These are phyloP conservation scores for Chaetomiaceae sp. DNA, from an alignment of 2,329 filamentous ascomycete genomes.

Conservation along the genomic window DNA sequence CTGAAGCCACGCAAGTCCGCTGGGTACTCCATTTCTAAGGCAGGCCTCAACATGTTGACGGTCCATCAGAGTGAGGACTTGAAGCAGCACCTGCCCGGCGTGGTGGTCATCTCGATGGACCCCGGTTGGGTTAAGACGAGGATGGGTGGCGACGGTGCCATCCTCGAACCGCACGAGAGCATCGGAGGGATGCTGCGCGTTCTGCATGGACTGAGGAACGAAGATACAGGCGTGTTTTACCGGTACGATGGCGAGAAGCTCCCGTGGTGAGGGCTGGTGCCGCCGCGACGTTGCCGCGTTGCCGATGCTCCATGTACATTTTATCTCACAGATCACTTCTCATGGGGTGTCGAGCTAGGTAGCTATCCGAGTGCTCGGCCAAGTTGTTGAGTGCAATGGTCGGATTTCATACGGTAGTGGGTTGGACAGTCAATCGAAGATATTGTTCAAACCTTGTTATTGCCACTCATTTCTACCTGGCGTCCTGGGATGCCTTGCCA, in stretches of 20 bases:
- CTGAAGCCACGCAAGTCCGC: constrained; percentile 27
- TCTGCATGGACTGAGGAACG: constrained; percentile 61
- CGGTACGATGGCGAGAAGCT: constrained; percentile 18
- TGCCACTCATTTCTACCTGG: no score
- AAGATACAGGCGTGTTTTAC: constrained; percentile 28
- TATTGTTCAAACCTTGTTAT: no score
- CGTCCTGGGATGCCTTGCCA: no score
- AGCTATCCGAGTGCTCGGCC: no score
- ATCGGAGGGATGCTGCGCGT: constrained; percentile 60
- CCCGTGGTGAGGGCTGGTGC: constrained; percentile 21
- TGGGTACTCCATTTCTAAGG: constrained; percentile 32
- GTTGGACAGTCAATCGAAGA: no score
- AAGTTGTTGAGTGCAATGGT: no score
- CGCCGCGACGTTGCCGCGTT: no score
- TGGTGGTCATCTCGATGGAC: constrained; percentile 28
- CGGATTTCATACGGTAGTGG: no score
- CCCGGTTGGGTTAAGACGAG: constrained; percentile 33
- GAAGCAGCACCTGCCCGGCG: constrained; percentile 21
- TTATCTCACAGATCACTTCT: no score
- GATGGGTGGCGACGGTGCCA: constrained; percentile 28
- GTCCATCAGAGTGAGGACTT: constrained; percentile 26
- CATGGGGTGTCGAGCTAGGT: no score
- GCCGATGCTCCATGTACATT: no score
- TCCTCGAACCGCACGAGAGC: constrained; percentile 26
- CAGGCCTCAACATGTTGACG: constrained; percentile 31